These are phyloP conservation scores for Jasminum sambac DNA, from an alignment of 257 asterid genomes.

Conservation along the genomic window DNA sequence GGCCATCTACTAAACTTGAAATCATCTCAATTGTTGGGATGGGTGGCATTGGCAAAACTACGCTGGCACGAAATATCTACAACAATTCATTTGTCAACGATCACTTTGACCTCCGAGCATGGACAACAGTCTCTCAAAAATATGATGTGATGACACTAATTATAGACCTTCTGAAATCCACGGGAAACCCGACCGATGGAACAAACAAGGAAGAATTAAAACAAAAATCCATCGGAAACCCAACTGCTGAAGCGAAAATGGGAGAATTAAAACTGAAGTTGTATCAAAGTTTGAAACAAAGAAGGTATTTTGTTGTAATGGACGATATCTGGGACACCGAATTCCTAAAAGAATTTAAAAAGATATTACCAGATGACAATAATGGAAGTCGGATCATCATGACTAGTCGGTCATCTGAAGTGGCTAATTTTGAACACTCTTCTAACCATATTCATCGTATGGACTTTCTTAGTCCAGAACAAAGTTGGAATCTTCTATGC, in stretches of 20 bases:
- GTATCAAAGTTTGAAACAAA: conserved; percentile 20
- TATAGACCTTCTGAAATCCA: conserved; percentile 10
- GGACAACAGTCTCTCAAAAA: conserved; percentile 18
- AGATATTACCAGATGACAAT: conserved; percentile 23
- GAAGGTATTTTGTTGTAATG: background rate
- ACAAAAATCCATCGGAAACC: too few species aligned
- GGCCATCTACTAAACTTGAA: background rate
- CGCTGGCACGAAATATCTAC: conserved; percentile 19
- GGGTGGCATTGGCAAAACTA: conserved; percentile 22
- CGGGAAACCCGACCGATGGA: background rate
- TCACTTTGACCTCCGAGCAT: conserved; percentile 20
- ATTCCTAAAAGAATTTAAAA: conserved; percentile 9
- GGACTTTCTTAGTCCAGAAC: conserved; percentile 3
- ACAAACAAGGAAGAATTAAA: too few species aligned
- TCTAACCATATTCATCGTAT: conserved; percentile 19
- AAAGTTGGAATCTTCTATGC: conserved; percentile 26
- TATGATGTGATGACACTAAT: conserved; percentile 14
- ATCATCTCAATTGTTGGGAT: conserved; percentile 3
- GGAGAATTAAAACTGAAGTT: background rate
- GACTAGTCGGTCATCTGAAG: conserved; percentile 20
- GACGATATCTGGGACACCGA: conserved; percentile 27
- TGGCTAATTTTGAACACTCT: conserved; percentile 6
- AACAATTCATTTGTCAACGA: background rate
- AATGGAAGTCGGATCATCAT: conserved; percentile 30
- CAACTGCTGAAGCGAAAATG: too few species aligned